Evolutionary conservation across 2,329 filamentous ascomycete species (phyloP), one percentile per base, ranked within the genome.

Genomic region (Penicillium sp.): DNA sequence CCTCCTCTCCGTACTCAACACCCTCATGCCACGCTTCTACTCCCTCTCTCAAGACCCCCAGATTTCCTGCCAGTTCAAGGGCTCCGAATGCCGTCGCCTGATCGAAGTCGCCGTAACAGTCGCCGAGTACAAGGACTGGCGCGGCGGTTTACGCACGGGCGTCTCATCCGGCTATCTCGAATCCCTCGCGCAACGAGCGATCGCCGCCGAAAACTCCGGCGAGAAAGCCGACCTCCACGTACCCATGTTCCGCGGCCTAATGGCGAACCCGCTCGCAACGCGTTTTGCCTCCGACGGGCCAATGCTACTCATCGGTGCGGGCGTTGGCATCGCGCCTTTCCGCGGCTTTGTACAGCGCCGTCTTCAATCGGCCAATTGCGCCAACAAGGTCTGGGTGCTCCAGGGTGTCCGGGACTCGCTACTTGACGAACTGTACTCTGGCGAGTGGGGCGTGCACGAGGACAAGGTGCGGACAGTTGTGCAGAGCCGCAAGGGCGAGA

Each of bases 101-200:
- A 87, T 99, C 66, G 94, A 97, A 76, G 89, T 97, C 67, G 94
- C 94, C n/a, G 94, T 99, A 53, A 95, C 92, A 7, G 86, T 99
- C 56, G 94, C 97, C 72, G 91, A 97, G 72, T 85, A 86, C 2
- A 78, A 84, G 30, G 87, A 96, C 73, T 97, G 90, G 89, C 83
- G 81, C 51, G 80, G 79, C 45, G 86, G 87, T 35, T 75, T 72
- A 53, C 87, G 94, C 36, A 91, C 90, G 0, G 94, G 94, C 43
- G 86, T 97, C 10, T 91, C 92, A 44, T 96, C 91, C 14, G 94
- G 94, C 14, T 97, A 92, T 77, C 88, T 99, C 66, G 92, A 97
- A 74, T 86, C 91, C 30, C 83, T 95, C 66, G 92, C 94, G 0
- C 81, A 81, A 36, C 81, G 82, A 61, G 89, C 89, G 69, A 81